Evolutionary conservation across 306 rosid species (phyloP), one percentile per base, ranked within the genome.

Genomic region (Ziziphus jujuba): DNA sequence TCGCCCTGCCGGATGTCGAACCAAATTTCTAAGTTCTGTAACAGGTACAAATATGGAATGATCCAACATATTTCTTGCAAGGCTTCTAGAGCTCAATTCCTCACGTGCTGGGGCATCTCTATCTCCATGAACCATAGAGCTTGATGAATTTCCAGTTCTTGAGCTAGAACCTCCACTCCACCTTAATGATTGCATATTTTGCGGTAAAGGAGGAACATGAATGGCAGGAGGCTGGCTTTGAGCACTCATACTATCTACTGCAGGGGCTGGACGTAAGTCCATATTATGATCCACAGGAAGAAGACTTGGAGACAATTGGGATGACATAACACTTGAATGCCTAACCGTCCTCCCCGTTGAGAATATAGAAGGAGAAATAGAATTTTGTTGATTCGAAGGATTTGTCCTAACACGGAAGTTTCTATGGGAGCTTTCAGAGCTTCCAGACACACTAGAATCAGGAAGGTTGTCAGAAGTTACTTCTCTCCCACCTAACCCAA

Each of bases 111-210:
- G 73, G 73, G 59, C 82, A 68, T 81, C 89, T 72, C 88, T 78
- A 61, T 86, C 84, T 28, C 81, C 78, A 55, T 73, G 43, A 59
- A 72, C 22, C 16, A 76, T 50, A n/a, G 91, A 33, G 59, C 78
- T 83, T 21, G 95, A 58, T 13, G 90, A 72, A 80, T 74, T 77
- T 40, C 82, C 79, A 34, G 71, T 75, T 72, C 95, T 81, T 68
- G 89, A 84, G 78, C 80, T 78, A 62, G 96, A 88, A 67, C 87
- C 86, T 53, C 89, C 84, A 61, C 54, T 72, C 96, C 91, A 85
- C 73, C 97, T 87, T 35, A 71, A 62, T 11, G 97, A 69, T 62
- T 87, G 92, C 49, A 71, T 51, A 72, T 80, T 95, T 80, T 84
- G 89, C 0, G 89, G 88, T 67, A 90, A 80, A 56, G 82, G 63